A percentile compares a stretch with the other conserved stretches of the same genome.
These are phyloP conservation scores for Triticum timopheevii DNA, from an alignment of 176 grass and related monocot species.

Conservation along the genomic window DNA sequence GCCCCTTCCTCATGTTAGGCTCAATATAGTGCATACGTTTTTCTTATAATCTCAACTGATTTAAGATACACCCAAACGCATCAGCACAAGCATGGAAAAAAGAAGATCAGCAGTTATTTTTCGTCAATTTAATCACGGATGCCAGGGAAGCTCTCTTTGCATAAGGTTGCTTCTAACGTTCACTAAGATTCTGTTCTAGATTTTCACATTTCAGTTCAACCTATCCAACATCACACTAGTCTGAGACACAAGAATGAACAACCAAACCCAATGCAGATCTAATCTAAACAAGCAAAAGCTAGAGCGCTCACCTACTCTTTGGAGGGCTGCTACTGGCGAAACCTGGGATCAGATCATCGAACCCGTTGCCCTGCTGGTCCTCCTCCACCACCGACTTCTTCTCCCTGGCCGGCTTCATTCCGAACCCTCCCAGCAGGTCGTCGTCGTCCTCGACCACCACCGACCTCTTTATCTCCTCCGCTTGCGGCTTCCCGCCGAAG, in stretches of 20 bases:
- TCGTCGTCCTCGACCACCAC: constrained; percentile 41
- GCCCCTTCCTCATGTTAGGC: background rate
- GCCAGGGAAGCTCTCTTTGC: background rate
- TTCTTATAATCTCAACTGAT: background rate
- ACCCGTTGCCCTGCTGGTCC: constrained; percentile 13
- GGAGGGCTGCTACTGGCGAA: constrained; percentile 50
- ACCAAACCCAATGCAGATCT: constrained; percentile 30
- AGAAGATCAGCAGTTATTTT: background rate
- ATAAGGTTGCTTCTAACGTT: background rate
- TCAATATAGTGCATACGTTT: background rate
- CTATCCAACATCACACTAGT: background rate
- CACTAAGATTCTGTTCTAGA: background rate
- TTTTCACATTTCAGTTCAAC: constrained; percentile 21
- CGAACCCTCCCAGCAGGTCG: constrained; percentile 68
- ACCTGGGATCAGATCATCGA: constrained; percentile 82
- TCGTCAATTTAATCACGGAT: background rate
- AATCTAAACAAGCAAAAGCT: constrained; percentile 31
- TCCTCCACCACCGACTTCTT: constrained; percentile 24
- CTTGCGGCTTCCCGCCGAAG: constrained; percentile 39
- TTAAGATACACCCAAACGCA: background rate
- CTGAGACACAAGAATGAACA: background rate
- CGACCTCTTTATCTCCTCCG: constrained; percentile 28
- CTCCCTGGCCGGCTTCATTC: constrained; percentile 23
- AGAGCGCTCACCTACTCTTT: constrained; percentile 42
- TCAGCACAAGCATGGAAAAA: background rate